Conservation (phyloP, 768 basidiomycete genomes). For the Lactarius indigo region DNA sequence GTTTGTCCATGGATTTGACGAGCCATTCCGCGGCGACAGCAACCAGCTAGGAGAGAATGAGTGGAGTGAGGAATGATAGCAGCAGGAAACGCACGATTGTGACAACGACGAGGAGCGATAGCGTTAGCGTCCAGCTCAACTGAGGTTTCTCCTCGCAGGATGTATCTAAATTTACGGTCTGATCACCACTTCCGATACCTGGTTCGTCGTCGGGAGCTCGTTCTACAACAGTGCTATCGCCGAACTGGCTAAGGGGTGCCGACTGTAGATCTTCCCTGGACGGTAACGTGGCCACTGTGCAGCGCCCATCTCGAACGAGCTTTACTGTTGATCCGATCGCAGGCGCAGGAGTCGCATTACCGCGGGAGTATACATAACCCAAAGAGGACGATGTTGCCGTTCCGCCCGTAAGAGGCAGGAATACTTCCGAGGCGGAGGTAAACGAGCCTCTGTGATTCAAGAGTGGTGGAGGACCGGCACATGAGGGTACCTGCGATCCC, state of each 20-base stretch:
- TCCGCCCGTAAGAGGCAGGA: conserved; percentile 5
- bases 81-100: conserved; percentile 19
- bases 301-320: conserved; percentile 23
- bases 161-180: neutral
- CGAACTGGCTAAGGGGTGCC: neutral
- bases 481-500: neutral
- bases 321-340: conserved; percentile 24
- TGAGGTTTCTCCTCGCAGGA: conserved; percentile 15
- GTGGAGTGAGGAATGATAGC: neutral
- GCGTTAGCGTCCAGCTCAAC: conserved; percentile 23
- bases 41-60: conserved; percentile 39
- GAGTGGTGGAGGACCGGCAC: neutral
- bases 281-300: conserved; percentile 21
- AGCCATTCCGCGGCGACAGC: conserved; percentile 68
- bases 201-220: conserved; percentile 12
- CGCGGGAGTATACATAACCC: conserved; percentile 18
- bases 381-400: conserved; percentile 15
- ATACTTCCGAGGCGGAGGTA: conserved; percentile 22
- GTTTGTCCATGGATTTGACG: conserved; percentile 79
- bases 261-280: conserved; percentile 14
- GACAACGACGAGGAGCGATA: conserved; percentile 13
- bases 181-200: neutral
- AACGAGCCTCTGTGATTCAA: neutral
- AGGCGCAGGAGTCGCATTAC: conserved; percentile 17
- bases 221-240: conserved; percentile 8